Base-by-base conservation (phyloP, 2,329 filamentous ascomycete genomes). In the Penicillium sp. region DNA sequence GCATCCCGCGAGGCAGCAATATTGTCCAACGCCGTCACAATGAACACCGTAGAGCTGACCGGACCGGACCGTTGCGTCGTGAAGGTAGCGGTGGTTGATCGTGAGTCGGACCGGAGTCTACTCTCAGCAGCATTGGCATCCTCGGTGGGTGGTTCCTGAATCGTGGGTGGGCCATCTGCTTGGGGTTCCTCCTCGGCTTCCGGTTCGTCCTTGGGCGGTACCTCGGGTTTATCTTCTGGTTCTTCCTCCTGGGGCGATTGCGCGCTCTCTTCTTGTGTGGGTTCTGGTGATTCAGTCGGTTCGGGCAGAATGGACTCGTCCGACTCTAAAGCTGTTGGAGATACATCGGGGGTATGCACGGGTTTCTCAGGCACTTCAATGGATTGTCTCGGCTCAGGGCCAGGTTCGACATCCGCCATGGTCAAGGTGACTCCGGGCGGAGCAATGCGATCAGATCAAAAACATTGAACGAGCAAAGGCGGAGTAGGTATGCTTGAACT, bases 31-130 rank as follows among this genome's bases (percentile, higher is more conserved):
- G 94, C 93, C 69, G 90, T 92, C 69, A 95, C 87, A 67, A 99
- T 91, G 73, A 99, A 99, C 67, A 97, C 92, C 68, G 96, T 87
- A 64, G 94, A 97, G 82, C 89, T 96, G 80, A 96, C 89, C 65
- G 86, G 88, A 71, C 86, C 83, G 67, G 80, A 79, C 43, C 80
- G 75, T 13, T 79, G 79, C 22, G 79, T 78, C 31, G 74, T 75
- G 36, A 79, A 78, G 10, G 79, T 80, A 3, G 79, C 75, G 18
- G 80, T 81, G 2, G 84, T 86, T 16, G 84, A 86, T 59, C 83
- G 78, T 29, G 84, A 86, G 69, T 86, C 84, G 14, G 85, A 86
- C 54, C 84, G 79, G 53, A 76, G 65, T 52, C 82, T 78, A 39
- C 54, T 47, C 27, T 70, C 64, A n/a, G 56, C 54, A n/a, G 51